These are phyloP conservation scores for Calonectria leucothoes DNA, from an alignment of 2,329 filamentous ascomycete species.

Conservation along the genomic window DNA sequence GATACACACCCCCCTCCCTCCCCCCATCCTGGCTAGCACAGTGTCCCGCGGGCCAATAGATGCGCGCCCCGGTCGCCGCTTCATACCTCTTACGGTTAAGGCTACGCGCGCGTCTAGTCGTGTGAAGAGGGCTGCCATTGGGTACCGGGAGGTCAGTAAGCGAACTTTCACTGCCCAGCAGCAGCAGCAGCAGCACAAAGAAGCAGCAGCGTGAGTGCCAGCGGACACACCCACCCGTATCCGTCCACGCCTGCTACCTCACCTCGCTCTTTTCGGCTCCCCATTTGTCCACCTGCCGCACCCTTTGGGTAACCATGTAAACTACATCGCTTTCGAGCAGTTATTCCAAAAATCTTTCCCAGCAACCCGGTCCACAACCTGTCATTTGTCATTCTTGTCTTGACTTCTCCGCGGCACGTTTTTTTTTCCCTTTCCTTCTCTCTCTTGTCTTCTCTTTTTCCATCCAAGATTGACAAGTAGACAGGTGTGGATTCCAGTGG, in stretches of 20 bases:
- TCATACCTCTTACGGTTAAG: slow-evolving; percentile 31
- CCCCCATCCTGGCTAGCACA: slow-evolving; percentile 19
- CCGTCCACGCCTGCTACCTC: slow-evolving; percentile 25
- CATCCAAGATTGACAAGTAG: background rate
- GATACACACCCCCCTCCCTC: slow-evolving; percentile 31
- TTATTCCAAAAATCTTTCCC: background rate
- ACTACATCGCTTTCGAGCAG: background rate
- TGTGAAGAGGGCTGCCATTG: slow-evolving; percentile 40
- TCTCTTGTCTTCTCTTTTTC: background rate
- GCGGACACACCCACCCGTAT: slow-evolving; percentile 36
- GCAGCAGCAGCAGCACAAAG: too few species aligned
- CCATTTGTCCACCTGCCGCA: slow-evolving; percentile 18
- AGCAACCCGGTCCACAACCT: background rate
- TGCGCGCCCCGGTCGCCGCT: slow-evolving; percentile 33
- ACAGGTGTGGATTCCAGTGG: slow-evolving; percentile 2
- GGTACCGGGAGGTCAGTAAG: slow-evolving; percentile 44
- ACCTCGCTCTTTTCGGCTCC: slow-evolving; percentile 20
- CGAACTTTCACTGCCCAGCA: slow-evolving; percentile 39
- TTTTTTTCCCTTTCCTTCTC: slow-evolving; percentile 12
- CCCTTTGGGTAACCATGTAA: slow-evolving; percentile 8
- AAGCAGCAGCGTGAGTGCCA: too few species aligned
- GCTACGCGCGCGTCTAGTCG: slow-evolving; percentile 47
- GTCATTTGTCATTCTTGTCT: background rate
- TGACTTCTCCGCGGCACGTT: slow-evolving; percentile 20
- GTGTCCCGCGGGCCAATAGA: slow-evolving; percentile 39